A percentile compares a stretch with the other conserved stretches of the same genome.
Evolutionary conservation across 805 yeast species (phyloP).

Genomic region (Pichia cephalocereana): DNA sequence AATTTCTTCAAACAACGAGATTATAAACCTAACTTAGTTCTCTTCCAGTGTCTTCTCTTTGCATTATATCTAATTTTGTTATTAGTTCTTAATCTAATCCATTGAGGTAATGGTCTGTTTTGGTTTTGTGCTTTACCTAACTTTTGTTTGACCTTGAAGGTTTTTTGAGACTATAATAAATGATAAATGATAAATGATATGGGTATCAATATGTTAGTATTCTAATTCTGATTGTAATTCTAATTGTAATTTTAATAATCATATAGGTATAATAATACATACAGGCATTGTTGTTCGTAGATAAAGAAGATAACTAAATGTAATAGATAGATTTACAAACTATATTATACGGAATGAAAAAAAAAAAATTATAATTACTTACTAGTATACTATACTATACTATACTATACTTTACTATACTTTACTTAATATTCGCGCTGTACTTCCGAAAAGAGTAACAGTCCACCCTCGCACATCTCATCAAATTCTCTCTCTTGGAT

Average conservation of each 20-base stretch:
- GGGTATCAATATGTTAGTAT: slow-evolving; percentile 1
- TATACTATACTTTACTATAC: too few species aligned
- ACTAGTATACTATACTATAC: too few species aligned
- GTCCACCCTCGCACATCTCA: too few species aligned
- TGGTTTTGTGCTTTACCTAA: slow-evolving; percentile 98
- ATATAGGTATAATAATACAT: too few species aligned
- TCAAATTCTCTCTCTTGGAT: too few species aligned
- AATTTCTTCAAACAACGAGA: slow-evolving; percentile 10
- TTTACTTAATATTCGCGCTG: too few species aligned
- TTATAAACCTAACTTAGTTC: slow-evolving; percentile 97
- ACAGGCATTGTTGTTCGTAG: not conserved
- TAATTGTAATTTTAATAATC: too few species aligned
- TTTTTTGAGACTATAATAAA: slow-evolving; percentile 67
- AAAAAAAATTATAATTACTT: too few species aligned
- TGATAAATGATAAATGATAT: too few species aligned
- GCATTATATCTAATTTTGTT: slow-evolving; percentile 98
- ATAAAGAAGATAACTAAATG: not conserved
- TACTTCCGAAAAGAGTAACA: too few species aligned
- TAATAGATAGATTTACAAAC: too few species aligned
- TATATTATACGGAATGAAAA: too few species aligned
- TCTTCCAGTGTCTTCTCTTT: slow-evolving; percentile 99
- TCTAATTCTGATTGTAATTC: not conserved
- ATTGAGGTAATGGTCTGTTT: slow-evolving; percentile 99
- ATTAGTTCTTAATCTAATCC: slow-evolving; percentile 97
- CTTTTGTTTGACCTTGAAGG: slow-evolving; percentile 96